Conservation (phyloP, 495 filamentous ascomycete species). For the Tuber umbilicatum region DNA sequence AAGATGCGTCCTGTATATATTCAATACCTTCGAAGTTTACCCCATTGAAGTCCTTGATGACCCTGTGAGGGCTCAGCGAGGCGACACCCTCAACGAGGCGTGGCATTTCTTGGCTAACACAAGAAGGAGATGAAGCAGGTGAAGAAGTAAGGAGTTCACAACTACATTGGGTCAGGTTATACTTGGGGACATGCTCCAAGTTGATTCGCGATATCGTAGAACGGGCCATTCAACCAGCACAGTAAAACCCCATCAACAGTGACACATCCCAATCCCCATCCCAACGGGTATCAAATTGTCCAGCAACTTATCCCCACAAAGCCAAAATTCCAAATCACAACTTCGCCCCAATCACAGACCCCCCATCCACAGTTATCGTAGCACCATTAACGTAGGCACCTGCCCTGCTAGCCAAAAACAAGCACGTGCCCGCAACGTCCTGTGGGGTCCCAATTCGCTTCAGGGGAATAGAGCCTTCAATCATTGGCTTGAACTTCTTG, state of each 20-base stretch:
- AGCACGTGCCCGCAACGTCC: constrained; percentile 69
- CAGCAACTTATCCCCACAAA: not conserved
- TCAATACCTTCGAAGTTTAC: too few species aligned
- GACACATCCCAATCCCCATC: not conserved
- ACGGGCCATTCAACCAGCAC: too few species aligned
- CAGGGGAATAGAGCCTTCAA: constrained; percentile 60
- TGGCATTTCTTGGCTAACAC: too few species aligned
- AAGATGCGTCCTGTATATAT: too few species aligned
- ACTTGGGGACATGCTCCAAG: too few species aligned
- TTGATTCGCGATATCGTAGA: too few species aligned
- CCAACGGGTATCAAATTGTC: not conserved
- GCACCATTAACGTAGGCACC: constrained; percentile 71
- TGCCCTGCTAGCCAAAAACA: constrained; percentile 65
- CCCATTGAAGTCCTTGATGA: too few species aligned
- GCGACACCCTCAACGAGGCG: too few species aligned
- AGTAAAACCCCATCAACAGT: not conserved
- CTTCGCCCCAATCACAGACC: constrained; percentile 52
- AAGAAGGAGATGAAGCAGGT: too few species aligned
- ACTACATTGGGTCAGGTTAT: too few species aligned
- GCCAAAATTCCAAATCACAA: constrained; percentile 41
- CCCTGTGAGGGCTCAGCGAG: too few species aligned
- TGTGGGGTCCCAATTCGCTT: constrained; percentile 62
- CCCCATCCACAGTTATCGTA: constrained; percentile 68
- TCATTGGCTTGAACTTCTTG: constrained; percentile 54
- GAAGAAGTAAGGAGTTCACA: too few species aligned